Percentiles rank a stretch among this genome's conserved stretches.
Conservation (phyloP, 1,284 basidiomycete genomes). For the Apiotrichum gracile region DNA sequence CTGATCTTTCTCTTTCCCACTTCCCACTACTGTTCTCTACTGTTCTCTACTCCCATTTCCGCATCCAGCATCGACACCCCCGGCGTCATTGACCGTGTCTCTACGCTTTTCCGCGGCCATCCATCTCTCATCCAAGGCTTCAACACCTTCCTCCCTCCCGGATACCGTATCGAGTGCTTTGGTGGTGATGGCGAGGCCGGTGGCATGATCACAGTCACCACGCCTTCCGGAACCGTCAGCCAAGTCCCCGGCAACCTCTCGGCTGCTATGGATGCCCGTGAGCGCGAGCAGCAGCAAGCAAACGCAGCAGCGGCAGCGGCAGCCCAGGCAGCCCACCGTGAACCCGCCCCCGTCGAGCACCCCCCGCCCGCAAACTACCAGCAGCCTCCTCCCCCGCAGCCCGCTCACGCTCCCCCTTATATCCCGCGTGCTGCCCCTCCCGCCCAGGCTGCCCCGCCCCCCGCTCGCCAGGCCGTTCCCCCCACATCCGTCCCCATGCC, state of each 20-base stretch:
- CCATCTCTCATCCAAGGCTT: conserved; percentile 93
- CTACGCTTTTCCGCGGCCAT: conserved; percentile 89
- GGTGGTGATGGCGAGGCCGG: conserved; percentile 53
- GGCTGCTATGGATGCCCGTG: conserved; percentile 34
- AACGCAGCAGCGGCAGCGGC: conserved; percentile 8
- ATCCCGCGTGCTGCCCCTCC: background rate
- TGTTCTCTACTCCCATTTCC: background rate
- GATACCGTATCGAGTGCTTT: conserved; percentile 87
- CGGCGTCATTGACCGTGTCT: conserved; percentile 95
- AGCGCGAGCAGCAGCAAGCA: conserved; percentile 14
- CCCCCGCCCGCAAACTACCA: conserved; percentile 2
- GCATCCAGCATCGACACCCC: conserved; percentile 88
- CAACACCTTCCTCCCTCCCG: conserved; percentile 96
- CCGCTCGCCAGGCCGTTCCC: conserved; percentile 29
- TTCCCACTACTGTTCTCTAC: background rate
- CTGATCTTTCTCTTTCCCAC: background rate
- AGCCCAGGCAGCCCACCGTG: conserved; percentile 3
- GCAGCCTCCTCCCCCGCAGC: background rate
- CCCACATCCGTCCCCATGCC: conserved; percentile 19
- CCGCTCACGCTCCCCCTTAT: conserved; percentile 17
- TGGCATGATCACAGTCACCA: conserved; percentile 88
- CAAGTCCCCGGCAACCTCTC: conserved; percentile 49
- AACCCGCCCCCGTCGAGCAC: conserved; percentile 3
- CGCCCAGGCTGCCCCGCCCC: conserved; percentile 31
- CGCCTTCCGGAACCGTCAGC: conserved; percentile 75